phyloP scores from a whole-genome alignment of 495 filamentous ascomycete species.

The Aspergillus carlsbadensis region DNA sequence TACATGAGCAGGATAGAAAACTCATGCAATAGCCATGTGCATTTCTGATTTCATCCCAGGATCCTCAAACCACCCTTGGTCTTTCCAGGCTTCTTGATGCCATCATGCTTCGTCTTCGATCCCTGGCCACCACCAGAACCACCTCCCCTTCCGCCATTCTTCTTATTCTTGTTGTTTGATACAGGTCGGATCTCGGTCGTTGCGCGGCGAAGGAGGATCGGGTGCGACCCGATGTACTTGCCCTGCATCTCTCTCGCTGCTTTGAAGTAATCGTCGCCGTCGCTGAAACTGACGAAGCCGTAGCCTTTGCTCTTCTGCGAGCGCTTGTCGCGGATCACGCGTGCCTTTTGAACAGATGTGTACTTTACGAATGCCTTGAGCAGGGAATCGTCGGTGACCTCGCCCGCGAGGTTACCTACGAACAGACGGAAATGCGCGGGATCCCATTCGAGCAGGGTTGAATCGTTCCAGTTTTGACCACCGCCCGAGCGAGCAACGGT shows the following conservation, averaged over 20 bases:
- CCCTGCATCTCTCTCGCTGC: constrained; percentile 97
- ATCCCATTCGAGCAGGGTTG: constrained; percentile 90
- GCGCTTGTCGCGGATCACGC: constrained; percentile 93
- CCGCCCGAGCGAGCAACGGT: constrained; percentile 87
- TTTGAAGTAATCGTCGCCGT: constrained; percentile 92
- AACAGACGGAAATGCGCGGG: constrained; percentile 92
- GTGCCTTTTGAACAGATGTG: constrained; percentile 83
- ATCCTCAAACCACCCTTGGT: constrained; percentile 77
- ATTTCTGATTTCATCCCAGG: constrained; percentile 57
- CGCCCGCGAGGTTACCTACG: constrained; percentile 95
- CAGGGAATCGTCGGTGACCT: constrained; percentile 94
- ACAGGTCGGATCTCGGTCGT: constrained; percentile 85
- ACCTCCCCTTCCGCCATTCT: constrained; percentile 41
- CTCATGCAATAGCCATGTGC: too few species aligned
- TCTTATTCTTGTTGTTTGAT: constrained; percentile 45
- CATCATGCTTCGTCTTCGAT: constrained; percentile 54
- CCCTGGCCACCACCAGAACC: constrained; percentile 32
- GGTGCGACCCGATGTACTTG: constrained; percentile 98
- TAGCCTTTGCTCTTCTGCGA: constrained; percentile 94
- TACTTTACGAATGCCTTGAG: constrained; percentile 91
- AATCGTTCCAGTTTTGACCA: constrained; percentile 85
- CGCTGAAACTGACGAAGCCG: constrained; percentile 93
- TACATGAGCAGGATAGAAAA: too few species aligned
- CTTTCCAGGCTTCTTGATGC: constrained; percentile 77
- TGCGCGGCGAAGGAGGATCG: constrained; percentile 78